Conservation (phyloP, 139 green algal species). For the Micromonas commoda region DNA sequence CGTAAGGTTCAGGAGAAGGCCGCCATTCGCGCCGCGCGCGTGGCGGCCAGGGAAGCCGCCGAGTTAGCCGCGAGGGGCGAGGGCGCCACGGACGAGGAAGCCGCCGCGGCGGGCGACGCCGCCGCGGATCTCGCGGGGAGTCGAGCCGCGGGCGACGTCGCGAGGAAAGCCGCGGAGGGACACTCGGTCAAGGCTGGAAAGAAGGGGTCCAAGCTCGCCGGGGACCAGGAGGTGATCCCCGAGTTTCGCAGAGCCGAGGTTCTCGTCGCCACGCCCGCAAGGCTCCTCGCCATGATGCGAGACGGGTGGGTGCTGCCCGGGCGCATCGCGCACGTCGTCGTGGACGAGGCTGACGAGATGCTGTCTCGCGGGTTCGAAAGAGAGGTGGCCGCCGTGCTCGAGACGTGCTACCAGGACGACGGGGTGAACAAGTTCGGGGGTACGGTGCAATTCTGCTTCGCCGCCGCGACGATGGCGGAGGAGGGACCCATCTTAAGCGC, state of each 20-base stretch:
- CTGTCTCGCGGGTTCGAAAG: slow-evolving; percentile 57
- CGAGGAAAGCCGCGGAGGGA: not conserved
- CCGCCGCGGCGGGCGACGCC: not conserved
- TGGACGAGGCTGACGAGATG: slow-evolving; percentile 87
- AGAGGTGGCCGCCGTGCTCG: slow-evolving; percentile 52
- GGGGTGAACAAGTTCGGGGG: slow-evolving; percentile 6
- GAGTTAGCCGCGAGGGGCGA: not conserved
- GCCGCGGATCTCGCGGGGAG: not conserved
- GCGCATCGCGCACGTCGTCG: slow-evolving; percentile 49
- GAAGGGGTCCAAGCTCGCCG: slow-evolving; percentile 48
- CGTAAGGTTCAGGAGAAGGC: not conserved
- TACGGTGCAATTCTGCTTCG: slow-evolving; percentile 76
- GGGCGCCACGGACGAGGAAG: not conserved
- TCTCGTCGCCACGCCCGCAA: not conserved
- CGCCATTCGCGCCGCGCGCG: slow-evolving; percentile 22
- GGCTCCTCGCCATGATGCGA: not conserved
- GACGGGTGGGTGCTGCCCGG: slow-evolving; percentile 9
- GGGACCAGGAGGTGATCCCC: slow-evolving; percentile 52
- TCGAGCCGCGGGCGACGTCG: not conserved
- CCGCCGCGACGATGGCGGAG: slow-evolving; percentile 77
- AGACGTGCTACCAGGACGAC: not conserved
- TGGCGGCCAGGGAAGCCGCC: not conserved
- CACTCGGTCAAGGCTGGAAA: slow-evolving; percentile 46
- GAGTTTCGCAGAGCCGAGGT: slow-evolving; percentile 12
- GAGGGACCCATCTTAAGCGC: slow-evolving; percentile 34